Conservation (phyloP, 1,139 yeast genomes). For the Chernovozyma aurita region DNA sequence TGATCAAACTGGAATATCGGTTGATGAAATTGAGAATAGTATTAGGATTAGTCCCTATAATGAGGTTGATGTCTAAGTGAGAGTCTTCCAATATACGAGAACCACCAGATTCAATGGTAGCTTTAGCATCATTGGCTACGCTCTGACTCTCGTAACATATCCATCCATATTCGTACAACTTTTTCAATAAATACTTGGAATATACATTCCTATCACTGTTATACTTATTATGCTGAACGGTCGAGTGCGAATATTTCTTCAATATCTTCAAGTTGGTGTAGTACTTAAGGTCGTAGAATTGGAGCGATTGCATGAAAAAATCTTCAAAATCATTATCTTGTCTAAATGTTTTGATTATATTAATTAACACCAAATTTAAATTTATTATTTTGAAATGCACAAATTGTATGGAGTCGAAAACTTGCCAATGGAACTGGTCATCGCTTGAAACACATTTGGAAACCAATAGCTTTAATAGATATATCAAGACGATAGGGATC, state of each 20-base stretch:
- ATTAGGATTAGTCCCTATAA: not conserved
- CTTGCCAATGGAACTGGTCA: not conserved
- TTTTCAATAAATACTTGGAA: not conserved
- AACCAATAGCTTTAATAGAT: not conserved
- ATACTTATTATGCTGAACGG: not conserved
- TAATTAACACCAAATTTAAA: conserved; percentile 3
- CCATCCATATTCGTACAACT: not conserved
- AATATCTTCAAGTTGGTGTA: not conserved
- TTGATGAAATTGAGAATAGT: not conserved
- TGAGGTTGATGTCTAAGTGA: not conserved
- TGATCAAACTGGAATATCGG: conserved; percentile 8
- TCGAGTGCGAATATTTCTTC: not conserved
- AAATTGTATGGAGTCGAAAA: not conserved
- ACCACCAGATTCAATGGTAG: not conserved
- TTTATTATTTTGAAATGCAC: conserved; percentile 2
- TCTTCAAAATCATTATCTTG: conserved; percentile 3
- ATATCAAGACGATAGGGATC: conserved; percentile 21
- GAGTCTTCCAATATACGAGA: not conserved
- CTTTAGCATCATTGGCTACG: not conserved
- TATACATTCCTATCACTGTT: not conserved
- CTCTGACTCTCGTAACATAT: not conserved
- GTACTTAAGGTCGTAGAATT: not conserved
- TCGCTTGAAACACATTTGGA: not conserved
- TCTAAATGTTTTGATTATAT: conserved; percentile 1
- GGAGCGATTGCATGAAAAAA: not conserved